These are phyloP conservation scores for Phytophthora pistaciae DNA, from an alignment of 352 stramenopile genomes.

Conservation along the genomic window DNA sequence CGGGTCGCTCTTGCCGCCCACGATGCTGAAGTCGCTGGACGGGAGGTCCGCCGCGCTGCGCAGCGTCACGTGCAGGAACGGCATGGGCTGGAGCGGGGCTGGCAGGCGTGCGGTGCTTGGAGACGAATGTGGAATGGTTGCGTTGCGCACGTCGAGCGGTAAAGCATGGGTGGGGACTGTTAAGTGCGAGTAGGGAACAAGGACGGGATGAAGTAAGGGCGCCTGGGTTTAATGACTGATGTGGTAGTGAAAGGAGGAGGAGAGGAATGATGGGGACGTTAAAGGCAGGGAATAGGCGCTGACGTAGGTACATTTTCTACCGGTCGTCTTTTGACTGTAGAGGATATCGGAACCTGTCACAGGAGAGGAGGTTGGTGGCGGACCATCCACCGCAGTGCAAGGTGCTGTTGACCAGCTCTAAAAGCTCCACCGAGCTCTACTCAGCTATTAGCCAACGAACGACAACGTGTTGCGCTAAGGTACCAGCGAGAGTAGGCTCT, in stretches of 20 bases:
- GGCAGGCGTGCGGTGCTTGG: neutral
- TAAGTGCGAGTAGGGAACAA: conserved; percentile 5
- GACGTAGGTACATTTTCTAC: conserved; percentile 23
- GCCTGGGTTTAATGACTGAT: neutral
- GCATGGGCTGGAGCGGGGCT: conserved; percentile 32
- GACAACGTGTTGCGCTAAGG: neutral
- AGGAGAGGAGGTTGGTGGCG: neutral
- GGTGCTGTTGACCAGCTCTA: neutral
- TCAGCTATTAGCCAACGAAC: neutral
- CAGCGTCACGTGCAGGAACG: conserved; percentile 62
- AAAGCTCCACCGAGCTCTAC: neutral
- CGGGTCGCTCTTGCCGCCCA: conserved; percentile 75
- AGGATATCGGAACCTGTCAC: neutral
- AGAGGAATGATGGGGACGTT: neutral
- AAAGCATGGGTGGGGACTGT: neutral
- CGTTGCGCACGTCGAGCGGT: conserved; percentile 2
- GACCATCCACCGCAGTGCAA: neutral
- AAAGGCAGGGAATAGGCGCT: neutral
- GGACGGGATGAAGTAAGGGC: conserved; percentile 7
- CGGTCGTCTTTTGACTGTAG: neutral
- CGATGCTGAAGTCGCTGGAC: conserved; percentile 66
- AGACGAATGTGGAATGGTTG: conserved; percentile 21
- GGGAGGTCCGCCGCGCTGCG: conserved; percentile 58
- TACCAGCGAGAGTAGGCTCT: neutral
- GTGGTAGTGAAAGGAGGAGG: neutral